phyloP scores from a whole-genome alignment of 805 yeast genomes.

The Spencermartinsiella europaea region DNA sequence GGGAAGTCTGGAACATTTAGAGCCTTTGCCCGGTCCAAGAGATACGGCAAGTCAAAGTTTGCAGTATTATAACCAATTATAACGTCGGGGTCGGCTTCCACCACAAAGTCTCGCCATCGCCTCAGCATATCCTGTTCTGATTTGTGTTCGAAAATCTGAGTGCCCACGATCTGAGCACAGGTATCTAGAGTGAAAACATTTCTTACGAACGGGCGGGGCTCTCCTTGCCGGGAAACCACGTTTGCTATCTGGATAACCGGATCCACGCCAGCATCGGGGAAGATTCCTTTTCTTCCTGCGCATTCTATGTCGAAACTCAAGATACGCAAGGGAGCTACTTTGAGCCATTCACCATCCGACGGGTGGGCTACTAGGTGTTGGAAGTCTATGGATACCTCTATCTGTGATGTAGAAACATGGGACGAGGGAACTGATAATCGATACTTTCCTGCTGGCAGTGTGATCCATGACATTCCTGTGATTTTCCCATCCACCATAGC shows the following conservation, averaged over 20 bases:
- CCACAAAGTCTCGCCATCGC: constrained; percentile 83
- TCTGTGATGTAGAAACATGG: constrained; percentile 69
- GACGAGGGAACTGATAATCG: constrained; percentile 35
- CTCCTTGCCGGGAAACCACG: constrained; percentile 82
- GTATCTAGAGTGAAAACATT: constrained; percentile 91
- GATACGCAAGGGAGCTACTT: constrained; percentile 88
- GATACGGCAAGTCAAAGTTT: constrained; percentile 92
- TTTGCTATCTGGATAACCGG: constrained; percentile 97
- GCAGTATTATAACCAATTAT: constrained; percentile 94
- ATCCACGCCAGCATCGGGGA: constrained; percentile 91
- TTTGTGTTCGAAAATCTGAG: constrained; percentile 72
- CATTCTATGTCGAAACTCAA: constrained; percentile 97
- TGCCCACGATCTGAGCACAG: constrained; percentile 91
- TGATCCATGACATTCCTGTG: constrained; percentile 95
- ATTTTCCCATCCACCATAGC: constrained; percentile 90
- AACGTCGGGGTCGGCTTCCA: constrained; percentile 87
- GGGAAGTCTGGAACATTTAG: constrained; percentile 67
- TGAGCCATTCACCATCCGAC: constrained; percentile 90
- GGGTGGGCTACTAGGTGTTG: constrained; percentile 69
- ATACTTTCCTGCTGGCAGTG: constrained; percentile 75
- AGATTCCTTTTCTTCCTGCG: constrained; percentile 94
- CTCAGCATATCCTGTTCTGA: constrained; percentile 77
- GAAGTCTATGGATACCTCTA: constrained; percentile 72
- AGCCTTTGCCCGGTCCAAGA: constrained; percentile 80
- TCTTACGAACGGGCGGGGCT: constrained; percentile 75